A percentile compares a stretch with the other conserved stretches of the same genome.
phyloP scores from a whole-genome alignment of 768 basidiomycete genomes.

The Agrocybe praecox region DNA sequence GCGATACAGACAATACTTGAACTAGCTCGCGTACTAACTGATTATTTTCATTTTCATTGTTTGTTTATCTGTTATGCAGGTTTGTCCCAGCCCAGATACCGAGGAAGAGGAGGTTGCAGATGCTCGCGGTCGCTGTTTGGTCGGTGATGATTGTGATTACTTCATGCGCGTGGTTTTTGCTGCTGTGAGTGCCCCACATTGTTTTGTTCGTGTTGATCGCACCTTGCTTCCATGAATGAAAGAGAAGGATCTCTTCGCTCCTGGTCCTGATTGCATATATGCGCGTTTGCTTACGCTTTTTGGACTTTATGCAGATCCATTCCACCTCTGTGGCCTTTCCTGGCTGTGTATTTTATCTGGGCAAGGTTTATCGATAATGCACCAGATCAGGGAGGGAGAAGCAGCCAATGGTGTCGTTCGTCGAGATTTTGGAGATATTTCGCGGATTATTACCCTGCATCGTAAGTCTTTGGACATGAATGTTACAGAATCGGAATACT shows the following conservation, averaged over 20 bases:
- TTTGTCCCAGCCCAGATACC: constrained; percentile 91
- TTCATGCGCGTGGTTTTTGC: constrained; percentile 68
- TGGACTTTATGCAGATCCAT: constrained; percentile 62
- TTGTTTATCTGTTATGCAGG: constrained; percentile 32
- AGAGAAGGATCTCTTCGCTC: neutral
- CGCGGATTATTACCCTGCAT: constrained; percentile 89
- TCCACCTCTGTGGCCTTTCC: constrained; percentile 85
- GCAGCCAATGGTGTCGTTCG: constrained; percentile 74
- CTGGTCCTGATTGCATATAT: neutral
- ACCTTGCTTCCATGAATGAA: neutral
- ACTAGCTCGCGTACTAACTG: neutral
- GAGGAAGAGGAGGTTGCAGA: constrained; percentile 84
- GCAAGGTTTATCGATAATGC: constrained; percentile 72
- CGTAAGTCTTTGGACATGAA: constrained; percentile 52
- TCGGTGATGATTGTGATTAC: constrained; percentile 77
- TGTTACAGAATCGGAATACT: neutral
- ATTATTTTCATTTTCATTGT: neutral
- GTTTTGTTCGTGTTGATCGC: neutral
- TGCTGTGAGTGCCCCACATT: constrained; percentile 61
- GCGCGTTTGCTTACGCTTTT: neutral
- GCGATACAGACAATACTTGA: too few relatives aligned
- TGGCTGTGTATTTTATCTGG: constrained; percentile 82
- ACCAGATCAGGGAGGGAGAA: constrained; percentile 72
- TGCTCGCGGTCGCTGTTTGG: constrained; percentile 86
- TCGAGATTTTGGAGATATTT: constrained; percentile 84